Evolutionary conservation across 2,329 filamentous ascomycete species (phyloP).

Genomic region (Neofusicoccum cordaticola): DNA sequence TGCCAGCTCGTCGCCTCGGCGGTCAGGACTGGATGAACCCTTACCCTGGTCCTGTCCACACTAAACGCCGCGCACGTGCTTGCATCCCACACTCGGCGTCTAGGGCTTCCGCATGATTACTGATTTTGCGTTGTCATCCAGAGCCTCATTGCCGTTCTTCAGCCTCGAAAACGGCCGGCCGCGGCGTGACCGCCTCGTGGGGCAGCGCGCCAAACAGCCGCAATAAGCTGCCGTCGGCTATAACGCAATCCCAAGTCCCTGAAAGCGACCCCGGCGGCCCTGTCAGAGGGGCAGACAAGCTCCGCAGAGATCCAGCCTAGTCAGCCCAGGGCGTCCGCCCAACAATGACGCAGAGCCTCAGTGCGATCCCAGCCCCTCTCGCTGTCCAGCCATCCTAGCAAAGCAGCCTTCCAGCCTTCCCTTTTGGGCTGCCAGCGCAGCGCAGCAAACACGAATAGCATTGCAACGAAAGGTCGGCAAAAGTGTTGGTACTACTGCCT

Average conservation of each 20-base stretch:
- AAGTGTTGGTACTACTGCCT: too few relatives aligned
- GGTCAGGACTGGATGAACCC: neutral
- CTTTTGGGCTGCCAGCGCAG: neutral
- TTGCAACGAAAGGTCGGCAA: neutral
- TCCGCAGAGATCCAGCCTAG: constrained; percentile 4
- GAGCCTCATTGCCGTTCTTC: neutral
- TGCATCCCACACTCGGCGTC: neutral
- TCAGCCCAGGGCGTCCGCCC: neutral
- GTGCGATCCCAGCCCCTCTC: neutral
- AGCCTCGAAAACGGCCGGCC: neutral
- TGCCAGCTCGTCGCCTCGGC: neutral
- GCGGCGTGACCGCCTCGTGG: neutral
- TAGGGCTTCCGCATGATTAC: neutral
- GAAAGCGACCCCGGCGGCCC: neutral
- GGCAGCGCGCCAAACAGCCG: neutral
- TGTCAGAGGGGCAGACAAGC: neutral
- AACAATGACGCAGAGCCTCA: constrained; percentile 3
- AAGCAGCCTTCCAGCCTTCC: neutral
- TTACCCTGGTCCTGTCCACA: neutral
- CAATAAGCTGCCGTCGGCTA: constrained; percentile 6
- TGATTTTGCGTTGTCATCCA: constrained; percentile 8
- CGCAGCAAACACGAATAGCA: neutral
- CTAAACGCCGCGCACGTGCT: constrained; percentile 5
- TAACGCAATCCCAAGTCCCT: constrained; percentile 9
- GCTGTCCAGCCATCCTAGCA: neutral